Evolutionary conservation across 441 rosid genomes (phyloP).

Genomic region (Sinapis alba): DNA sequence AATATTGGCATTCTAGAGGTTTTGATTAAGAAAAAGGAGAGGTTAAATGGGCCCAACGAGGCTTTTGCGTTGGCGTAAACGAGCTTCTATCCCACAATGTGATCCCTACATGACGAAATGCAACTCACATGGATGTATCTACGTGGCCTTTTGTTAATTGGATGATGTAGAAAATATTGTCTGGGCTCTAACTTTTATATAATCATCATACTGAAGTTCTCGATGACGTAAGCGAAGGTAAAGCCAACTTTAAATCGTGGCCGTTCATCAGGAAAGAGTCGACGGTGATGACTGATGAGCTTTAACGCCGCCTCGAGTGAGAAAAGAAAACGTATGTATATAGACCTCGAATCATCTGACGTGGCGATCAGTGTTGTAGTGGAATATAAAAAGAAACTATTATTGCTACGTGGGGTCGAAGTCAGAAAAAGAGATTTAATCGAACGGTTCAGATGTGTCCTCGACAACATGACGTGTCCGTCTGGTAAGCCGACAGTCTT

Average conservation of each 20-base stretch:
- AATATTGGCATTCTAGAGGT: slow-evolving; percentile 15
- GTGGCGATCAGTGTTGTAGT: slow-evolving; percentile 31
- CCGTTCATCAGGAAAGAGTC: not conserved
- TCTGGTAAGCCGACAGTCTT: slow-evolving; percentile 35
- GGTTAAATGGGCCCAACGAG: slow-evolving; percentile 16
- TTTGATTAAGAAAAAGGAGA: too few relatives aligned
- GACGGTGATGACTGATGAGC: slow-evolving; percentile 17
- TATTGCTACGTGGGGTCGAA: slow-evolving; percentile 26
- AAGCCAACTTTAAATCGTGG: not conserved
- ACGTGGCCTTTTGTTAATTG: not conserved
- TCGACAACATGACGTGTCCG: slow-evolving; percentile 41
- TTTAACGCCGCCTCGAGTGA: slow-evolving; percentile 6
- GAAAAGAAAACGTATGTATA: slow-evolving; percentile 25
- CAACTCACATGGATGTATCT: slow-evolving; percentile 30
- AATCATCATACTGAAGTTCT: too few relatives aligned
- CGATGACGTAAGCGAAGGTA: too few relatives aligned
- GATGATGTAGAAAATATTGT: not conserved
- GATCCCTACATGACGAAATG: slow-evolving; percentile 25
- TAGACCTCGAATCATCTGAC: slow-evolving; percentile 23
- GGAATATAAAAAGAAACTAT: not conserved
- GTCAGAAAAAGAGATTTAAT: slow-evolving; percentile 27
- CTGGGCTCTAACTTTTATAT: not conserved
- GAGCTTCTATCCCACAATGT: slow-evolving; percentile 40
- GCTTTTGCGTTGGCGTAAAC: slow-evolving; percentile 37
- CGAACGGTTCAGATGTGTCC: slow-evolving; percentile 25